Evolutionary conservation across 2,329 filamentous ascomycete genomes (phyloP), one percentile per base, ranked within the genome.

Genomic region (Colletotrichum siamense): DNA sequence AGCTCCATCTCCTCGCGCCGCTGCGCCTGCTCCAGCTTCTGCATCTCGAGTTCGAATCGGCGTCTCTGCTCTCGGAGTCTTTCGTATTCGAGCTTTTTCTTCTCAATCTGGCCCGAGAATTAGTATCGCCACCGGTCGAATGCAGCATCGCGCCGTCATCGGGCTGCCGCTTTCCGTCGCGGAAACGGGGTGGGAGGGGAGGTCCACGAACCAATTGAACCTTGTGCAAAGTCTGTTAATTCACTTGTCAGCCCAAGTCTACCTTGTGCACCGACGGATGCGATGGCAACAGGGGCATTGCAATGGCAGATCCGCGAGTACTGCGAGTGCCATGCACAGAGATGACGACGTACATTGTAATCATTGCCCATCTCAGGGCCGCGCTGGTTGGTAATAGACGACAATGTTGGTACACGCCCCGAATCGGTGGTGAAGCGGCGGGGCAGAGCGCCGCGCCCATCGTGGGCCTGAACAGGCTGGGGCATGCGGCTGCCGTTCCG

Each of bases 351-450:
- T 80, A 87, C 85, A 68, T 83, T 83, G 70, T 90, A 90, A 78
- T 92, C 90, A 18, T 81, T 89, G 88, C 73, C 74, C 26, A 86
- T 81, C 71, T 90, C 90, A 67, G 87, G 85, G 49, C 83, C 84
- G 78, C 89, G 88, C 80, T 88, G 87, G 63, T 86, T 84, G 52
- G 90, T 89, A 82, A 96, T 87, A 77, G 91, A 91, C 74, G 90
- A 91, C 86, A 95, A 88, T 83, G 94, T 95, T 85, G 94, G 94
- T 86, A 96, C 88, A 90, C 96, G 91, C 86, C 95, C 90, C 87
- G 95, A 93, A 87, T 98, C 98, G 74, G 96, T 97, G 78, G 96
- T 99, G 87, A 99, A 99, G 83, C 96, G 94, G 82, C 96, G 94
- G 86, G 96, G 95, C 83, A 99, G 89, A 81, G 93, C 93, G 78